These are phyloP conservation scores for Grosmannia clavigera DNA, from an alignment of 2,329 filamentous ascomycete genomes.

Conservation along the genomic window DNA sequence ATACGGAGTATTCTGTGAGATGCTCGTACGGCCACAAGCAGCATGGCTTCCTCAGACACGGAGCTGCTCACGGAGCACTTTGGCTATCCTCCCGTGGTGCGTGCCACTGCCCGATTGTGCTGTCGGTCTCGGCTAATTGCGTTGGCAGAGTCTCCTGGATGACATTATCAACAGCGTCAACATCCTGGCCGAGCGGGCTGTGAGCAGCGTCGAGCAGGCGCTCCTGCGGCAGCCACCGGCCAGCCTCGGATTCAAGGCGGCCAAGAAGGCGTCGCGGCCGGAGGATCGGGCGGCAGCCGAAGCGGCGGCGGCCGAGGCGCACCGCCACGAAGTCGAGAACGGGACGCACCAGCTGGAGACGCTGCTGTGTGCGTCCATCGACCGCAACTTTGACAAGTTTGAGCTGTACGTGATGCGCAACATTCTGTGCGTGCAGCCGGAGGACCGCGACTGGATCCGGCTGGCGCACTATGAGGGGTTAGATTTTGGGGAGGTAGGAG, in stretches of 20 bases:
- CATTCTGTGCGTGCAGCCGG: slow-evolving; percentile 55
- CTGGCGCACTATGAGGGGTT: slow-evolving; percentile 73
- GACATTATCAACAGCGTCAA: slow-evolving; percentile 97
- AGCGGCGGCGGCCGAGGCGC: slow-evolving; percentile 30
- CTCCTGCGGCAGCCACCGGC: slow-evolving; percentile 62
- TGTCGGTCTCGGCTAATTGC: background rate
- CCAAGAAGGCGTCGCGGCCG: slow-evolving; percentile 24
- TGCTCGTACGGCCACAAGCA: background rate
- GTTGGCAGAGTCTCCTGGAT: slow-evolving; percentile 70
- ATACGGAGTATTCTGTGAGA: background rate
- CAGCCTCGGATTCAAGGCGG: slow-evolving; percentile 63
- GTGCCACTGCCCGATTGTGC: slow-evolving; percentile 19
- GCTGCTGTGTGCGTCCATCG: slow-evolving; percentile 65
- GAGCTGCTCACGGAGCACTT: slow-evolving; percentile 89
- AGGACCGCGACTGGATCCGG: slow-evolving; percentile 66
- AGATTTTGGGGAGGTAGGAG: slow-evolving; percentile 25
- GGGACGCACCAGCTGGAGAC: slow-evolving; percentile 79
- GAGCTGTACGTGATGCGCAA: slow-evolving; percentile 88
- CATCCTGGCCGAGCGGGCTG: slow-evolving; percentile 78
- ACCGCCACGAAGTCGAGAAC: slow-evolving; percentile 66
- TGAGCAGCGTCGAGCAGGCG: slow-evolving; percentile 76
- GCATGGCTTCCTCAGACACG: slow-evolving; percentile 30
- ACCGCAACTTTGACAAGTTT: slow-evolving; percentile 75
- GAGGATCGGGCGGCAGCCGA: slow-evolving; percentile 6
- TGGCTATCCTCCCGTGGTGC: slow-evolving; percentile 80